These are phyloP conservation scores for Fistulifera pelliculosa DNA, from an alignment of 108 stramenopile genomes.

Conservation along the genomic window DNA sequence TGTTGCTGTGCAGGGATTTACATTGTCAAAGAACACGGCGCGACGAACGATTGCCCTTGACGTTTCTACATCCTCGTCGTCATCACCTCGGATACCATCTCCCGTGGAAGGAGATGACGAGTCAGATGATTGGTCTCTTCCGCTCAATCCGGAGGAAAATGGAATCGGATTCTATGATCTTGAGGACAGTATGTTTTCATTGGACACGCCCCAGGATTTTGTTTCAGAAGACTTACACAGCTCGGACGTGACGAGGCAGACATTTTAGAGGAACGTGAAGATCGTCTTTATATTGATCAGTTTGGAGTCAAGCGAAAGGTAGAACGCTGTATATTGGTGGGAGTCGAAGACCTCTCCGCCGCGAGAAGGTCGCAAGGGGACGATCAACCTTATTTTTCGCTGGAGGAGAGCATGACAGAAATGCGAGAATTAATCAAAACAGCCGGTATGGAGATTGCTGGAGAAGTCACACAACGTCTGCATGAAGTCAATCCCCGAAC, in stretches of 20 bases:
- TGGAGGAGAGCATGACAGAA: conserved; percentile 90
- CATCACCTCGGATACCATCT: too few species aligned
- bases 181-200: too few species aligned
- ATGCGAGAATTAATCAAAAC: conserved; percentile 89
- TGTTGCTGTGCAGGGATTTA: too few species aligned
- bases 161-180: too few species aligned
- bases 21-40: too few species aligned
- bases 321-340: conserved; percentile 70
- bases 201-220: too few species aligned
- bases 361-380: conserved; percentile 27
- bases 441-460: conserved; percentile 72
- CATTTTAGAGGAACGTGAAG: conserved; percentile 70
- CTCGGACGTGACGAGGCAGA: conserved; percentile 47
- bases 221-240: too few species aligned
- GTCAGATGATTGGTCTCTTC: too few species aligned
- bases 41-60: too few species aligned
- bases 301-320: conserved; percentile 35
- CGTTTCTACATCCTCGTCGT: too few species aligned
- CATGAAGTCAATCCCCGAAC: conserved; percentile 88
- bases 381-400: conserved; percentile 46
- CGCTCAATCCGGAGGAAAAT: too few species aligned
- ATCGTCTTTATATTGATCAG: conserved; percentile 55
- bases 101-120: too few species aligned
- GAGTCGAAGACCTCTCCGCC: conserved; percentile 60
- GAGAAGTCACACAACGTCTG: conserved; percentile 79